phyloP scores from a whole-genome alignment of 176 grass and related monocot genomes.

The Hordeum vulgare region DNA sequence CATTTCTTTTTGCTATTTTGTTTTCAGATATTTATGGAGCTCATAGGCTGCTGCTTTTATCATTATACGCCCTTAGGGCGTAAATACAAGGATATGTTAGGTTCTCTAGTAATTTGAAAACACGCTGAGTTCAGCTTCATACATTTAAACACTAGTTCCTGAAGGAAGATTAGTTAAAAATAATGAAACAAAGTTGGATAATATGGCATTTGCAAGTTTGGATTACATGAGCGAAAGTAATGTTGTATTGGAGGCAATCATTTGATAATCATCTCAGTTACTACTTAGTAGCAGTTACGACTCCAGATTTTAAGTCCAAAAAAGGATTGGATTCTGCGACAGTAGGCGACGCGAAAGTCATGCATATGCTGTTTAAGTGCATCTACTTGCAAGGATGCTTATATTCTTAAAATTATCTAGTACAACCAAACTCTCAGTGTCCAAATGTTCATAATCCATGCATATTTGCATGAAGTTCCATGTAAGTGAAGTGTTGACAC shows the following conservation, averaged over 20 bases:
- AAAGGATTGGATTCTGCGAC: too few species aligned
- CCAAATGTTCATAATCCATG: background rate
- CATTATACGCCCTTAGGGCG: background rate
- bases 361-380: background rate
- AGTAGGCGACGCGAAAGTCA: background rate
- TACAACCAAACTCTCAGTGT: background rate
- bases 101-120: background rate
- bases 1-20: background rate
- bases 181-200: background rate
- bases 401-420: slow-evolving; percentile 7
- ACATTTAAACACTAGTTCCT: background rate
- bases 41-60: background rate
- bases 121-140: background rate
- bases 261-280: background rate
- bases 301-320: background rate
- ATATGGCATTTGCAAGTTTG: background rate
- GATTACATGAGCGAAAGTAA: background rate
- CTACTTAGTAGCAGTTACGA: background rate
- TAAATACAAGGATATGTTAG: background rate
- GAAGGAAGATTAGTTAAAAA: background rate
- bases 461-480: background rate
- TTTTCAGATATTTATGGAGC: background rate
- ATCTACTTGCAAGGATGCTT: background rate
- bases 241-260: background rate
- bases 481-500: background rate